A percentile compares a stretch with the other conserved stretches of the same genome.
Conservation (phyloP, 495 filamentous ascomycete genomes). For the Penicillium bovifimosum region DNA sequence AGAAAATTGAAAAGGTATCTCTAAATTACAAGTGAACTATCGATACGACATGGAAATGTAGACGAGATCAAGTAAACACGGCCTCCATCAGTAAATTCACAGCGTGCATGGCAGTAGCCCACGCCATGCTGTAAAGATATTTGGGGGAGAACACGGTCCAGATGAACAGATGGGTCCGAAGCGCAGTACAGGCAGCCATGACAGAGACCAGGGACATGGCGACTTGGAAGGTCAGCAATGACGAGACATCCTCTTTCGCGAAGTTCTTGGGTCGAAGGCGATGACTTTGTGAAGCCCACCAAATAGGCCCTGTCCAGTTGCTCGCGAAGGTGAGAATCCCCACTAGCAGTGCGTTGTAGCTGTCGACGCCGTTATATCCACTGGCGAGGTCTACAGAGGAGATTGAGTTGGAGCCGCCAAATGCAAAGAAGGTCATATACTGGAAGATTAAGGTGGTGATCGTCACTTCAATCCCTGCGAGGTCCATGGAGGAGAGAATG, state of each 20-base stretch:
- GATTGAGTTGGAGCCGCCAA: constrained; percentile 87
- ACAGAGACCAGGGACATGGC: constrained; percentile 58
- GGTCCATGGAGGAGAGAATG: constrained; percentile 43
- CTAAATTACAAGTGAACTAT: no score
- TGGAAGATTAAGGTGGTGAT: constrained; percentile 63
- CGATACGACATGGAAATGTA: no score
- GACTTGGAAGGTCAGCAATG: constrained; percentile 61
- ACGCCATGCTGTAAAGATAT: constrained; percentile 85
- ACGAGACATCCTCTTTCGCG: constrained; percentile 40
- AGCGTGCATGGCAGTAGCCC: constrained; percentile 72
- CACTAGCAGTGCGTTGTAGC: constrained; percentile 62
- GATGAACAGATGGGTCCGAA: constrained; percentile 91
- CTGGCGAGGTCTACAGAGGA: constrained; percentile 79
- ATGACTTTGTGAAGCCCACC: constrained; percentile 64
- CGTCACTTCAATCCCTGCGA: constrained; percentile 52
- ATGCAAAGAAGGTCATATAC: constrained; percentile 79
- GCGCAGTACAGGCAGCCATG: constrained; percentile 79
- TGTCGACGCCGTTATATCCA: constrained; percentile 75
- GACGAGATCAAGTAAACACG: constrained; percentile 48
- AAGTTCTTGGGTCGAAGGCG: constrained; percentile 44
- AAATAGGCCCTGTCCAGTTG: constrained; percentile 91
- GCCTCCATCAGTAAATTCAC: constrained; percentile 50
- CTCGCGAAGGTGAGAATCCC: constrained; percentile 75
- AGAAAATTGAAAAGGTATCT: background rate
- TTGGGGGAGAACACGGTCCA: constrained; percentile 99